Conservation (phyloP, 192 early-diverging fungal species). For the Podila epigama region DNA sequence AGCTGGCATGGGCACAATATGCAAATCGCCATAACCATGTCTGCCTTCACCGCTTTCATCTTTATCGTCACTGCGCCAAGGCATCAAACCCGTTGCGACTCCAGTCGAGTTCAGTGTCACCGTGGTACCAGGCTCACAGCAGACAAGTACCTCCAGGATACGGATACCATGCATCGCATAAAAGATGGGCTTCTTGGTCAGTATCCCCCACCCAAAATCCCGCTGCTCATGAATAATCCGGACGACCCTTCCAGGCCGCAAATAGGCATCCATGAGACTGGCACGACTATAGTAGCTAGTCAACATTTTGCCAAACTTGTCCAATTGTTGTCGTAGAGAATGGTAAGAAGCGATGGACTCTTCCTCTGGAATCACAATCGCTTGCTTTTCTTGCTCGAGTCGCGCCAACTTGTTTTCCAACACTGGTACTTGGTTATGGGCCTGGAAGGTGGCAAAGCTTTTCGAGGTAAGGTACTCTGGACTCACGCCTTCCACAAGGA, state of each 20-base stretch:
- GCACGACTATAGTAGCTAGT: conserved; percentile 79
- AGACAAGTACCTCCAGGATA: conserved; percentile 83
- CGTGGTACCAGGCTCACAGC: conserved; percentile 69
- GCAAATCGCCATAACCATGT: neutral
- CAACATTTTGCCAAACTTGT: conserved; percentile 67
- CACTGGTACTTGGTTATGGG: conserved; percentile 74
- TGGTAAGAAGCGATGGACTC: conserved; percentile 74
- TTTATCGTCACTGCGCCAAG: neutral
- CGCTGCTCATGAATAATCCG: conserved; percentile 56
- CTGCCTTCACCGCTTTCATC: neutral
- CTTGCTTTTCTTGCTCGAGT: conserved; percentile 57
- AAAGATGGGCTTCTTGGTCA: conserved; percentile 51
- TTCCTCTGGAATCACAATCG: conserved; percentile 71
- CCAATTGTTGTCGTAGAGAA: conserved; percentile 72
- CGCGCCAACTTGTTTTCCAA: conserved; percentile 64
- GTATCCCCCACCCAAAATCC: conserved; percentile 92
- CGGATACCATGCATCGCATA: conserved; percentile 16
- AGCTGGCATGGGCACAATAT: neutral
- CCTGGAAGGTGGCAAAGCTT: conserved; percentile 92
- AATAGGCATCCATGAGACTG: conserved; percentile 71
- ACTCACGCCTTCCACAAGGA: conserved; percentile 90
- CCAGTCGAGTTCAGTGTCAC: conserved; percentile 32
- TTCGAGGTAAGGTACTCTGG: conserved; percentile 88
- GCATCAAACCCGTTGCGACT: neutral
- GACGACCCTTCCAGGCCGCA: conserved; percentile 84